Percentiles rank a stretch among this genome's conserved stretches.
These are phyloP conservation scores for Escovopsis weberi DNA, from an alignment of 2,329 filamentous ascomycete genomes.

Conservation along the genomic window DNA sequence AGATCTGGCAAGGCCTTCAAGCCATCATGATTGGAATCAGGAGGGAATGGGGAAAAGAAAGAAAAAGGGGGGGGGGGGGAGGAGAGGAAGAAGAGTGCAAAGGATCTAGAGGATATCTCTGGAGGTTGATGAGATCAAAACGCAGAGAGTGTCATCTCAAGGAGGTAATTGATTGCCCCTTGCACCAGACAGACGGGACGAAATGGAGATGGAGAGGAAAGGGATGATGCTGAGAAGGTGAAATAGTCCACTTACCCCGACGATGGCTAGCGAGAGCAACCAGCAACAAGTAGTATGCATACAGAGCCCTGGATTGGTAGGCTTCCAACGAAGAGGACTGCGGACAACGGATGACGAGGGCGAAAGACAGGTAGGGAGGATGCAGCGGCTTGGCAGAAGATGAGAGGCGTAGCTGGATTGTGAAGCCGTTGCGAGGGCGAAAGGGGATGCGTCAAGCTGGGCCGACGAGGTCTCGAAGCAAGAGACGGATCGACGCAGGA, in stretches of 20 bases:
- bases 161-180: background rate
- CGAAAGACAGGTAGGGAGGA: slow-evolving; percentile 4
- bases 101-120: background rate
- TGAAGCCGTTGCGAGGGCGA: background rate
- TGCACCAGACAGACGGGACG: too few relatives aligned
- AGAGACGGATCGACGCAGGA: too few relatives aligned
- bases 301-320: slow-evolving; percentile 16
- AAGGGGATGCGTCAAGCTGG: too few relatives aligned
- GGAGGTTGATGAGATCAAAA: too few relatives aligned
- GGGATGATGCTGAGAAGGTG: background rate
- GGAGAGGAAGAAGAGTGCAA: background rate
- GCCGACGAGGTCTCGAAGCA: too few relatives aligned
- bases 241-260: slow-evolving; percentile 14
- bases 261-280: slow-evolving; percentile 16
- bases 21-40: too few relatives aligned
- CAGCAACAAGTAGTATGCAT: slow-evolving; percentile 25
- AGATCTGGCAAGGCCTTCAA: too few relatives aligned
- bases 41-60: too few relatives aligned
- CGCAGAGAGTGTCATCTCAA: background rate
- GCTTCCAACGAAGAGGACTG: slow-evolving; percentile 10
- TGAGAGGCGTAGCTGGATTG: background rate
- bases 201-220: background rate
- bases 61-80: too few relatives aligned
- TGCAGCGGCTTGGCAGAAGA: too few relatives aligned
- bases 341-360: slow-evolving; percentile 3